phyloP scores from a whole-genome alignment of 2,329 filamentous ascomycete genomes.

The Aspergillus ochraceus region DNA sequence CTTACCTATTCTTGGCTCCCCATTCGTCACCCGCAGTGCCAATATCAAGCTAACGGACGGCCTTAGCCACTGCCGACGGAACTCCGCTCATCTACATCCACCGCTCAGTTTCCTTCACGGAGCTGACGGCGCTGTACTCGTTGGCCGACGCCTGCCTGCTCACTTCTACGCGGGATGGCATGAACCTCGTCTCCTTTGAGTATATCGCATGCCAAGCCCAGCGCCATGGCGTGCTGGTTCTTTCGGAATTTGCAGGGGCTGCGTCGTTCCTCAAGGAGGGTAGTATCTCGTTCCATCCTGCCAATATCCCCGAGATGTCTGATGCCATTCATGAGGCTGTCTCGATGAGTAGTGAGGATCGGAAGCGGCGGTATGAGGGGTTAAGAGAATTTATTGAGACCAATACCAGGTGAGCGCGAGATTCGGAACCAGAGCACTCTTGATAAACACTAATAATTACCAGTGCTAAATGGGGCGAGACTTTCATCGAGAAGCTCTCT shows the following conservation, averaged over 20 bases:
- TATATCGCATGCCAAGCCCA: constrained; percentile 90
- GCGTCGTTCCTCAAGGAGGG: constrained; percentile 81
- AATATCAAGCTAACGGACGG: constrained; percentile 1
- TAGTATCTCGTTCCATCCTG: constrained; percentile 87
- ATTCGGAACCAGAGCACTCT: neutral
- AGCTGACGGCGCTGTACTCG: constrained; percentile 88
- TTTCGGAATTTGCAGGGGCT: constrained; percentile 94
- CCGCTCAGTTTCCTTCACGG: constrained; percentile 88
- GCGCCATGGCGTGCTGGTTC: constrained; percentile 84
- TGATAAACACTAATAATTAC: neutral
- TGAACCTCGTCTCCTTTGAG: constrained; percentile 97
- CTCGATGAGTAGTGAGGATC: constrained; percentile 80
- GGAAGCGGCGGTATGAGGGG: constrained; percentile 77
- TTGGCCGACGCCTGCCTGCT: constrained; percentile 86
- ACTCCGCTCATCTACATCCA: constrained; percentile 97
- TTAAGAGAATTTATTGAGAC: constrained; percentile 87
- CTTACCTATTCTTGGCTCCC: neutral
- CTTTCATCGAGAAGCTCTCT: constrained; percentile 21
- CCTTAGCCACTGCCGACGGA: constrained; percentile 77
- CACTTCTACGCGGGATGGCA: constrained; percentile 87
- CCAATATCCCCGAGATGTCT: constrained; percentile 89
- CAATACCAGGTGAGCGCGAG: constrained; percentile 68
- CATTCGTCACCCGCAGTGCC: neutral
- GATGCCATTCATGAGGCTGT: constrained; percentile 84
- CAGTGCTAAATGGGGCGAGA: constrained; percentile 36